A percentile compares a stretch with the other conserved stretches of the same genome.
phyloP scores from a whole-genome alignment of 2,329 filamentous ascomycete species.

The Graphilbum sp. region DNA sequence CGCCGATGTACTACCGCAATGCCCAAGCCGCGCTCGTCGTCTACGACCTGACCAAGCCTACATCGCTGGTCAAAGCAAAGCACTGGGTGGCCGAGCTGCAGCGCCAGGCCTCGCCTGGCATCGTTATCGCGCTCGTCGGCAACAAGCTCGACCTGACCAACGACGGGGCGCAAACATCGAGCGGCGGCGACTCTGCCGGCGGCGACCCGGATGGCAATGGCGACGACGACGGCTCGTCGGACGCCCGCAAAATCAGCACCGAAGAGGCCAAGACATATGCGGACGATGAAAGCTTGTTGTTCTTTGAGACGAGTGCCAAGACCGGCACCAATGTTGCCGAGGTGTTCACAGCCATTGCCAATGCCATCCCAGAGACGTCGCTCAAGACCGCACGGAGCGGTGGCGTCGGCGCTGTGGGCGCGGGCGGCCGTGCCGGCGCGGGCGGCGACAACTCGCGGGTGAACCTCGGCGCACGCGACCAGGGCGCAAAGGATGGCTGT shows the following conservation, averaged over 20 bases:
- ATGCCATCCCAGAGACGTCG: conserved; percentile 92
- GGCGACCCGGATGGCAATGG: conserved; percentile 37
- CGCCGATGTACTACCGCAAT: conserved; percentile 99
- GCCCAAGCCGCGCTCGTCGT: conserved; percentile 94
- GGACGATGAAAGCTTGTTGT: conserved; percentile 82
- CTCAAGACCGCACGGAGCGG: conserved; percentile 70
- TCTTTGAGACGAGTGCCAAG: conserved; percentile 98
- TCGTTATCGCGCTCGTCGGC: conserved; percentile 91
- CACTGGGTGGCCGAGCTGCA: conserved; percentile 98
- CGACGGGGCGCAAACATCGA: conserved; percentile 34
- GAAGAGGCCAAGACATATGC: conserved; percentile 86
- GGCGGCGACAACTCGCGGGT: conserved; percentile 52
- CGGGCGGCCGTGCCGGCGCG: conserved; percentile 30
- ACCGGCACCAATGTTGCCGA: conserved; percentile 86
- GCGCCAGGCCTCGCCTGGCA: conserved; percentile 86
- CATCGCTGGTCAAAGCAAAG: conserved; percentile 88
- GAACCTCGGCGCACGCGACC: conserved; percentile 60
- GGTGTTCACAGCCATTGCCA: conserved; percentile 95
- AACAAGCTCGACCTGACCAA: conserved; percentile 89
- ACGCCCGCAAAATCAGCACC: conserved; percentile 78
- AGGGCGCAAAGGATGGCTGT: conserved; percentile 75
- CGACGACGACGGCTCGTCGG: conserved; percentile 56
- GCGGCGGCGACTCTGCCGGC: conserved; percentile 27
- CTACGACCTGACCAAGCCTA: conserved; percentile 95
- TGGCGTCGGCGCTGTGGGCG: conserved; percentile 36